Conservation (phyloP, 108 stramenopile genomes). For the Aurantiochytrium sp. region DNA sequence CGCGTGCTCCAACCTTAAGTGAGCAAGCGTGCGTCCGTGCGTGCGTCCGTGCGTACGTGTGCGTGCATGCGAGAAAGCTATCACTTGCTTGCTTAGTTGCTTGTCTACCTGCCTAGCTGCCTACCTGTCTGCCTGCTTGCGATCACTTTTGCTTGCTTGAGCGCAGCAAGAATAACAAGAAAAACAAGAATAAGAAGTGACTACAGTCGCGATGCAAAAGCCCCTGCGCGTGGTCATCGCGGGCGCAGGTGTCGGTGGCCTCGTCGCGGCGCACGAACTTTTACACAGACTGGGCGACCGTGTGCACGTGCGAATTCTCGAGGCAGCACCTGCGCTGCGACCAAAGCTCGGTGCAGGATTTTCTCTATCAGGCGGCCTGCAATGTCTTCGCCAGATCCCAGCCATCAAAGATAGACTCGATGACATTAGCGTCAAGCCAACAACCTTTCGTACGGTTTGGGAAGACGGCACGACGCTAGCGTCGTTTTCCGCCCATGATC, state of each 20-base stretch:
- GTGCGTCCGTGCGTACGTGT: too few relatives aligned
- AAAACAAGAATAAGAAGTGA: background rate
- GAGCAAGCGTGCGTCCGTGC: too few relatives aligned
- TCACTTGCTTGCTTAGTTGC: background rate
- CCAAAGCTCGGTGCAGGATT: slow-evolving; percentile 35
- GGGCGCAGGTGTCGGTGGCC: slow-evolving; percentile 30
- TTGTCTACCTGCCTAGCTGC: background rate
- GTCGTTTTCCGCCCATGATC: slow-evolving; percentile 20
- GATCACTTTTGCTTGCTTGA: background rate
- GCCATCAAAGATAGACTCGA: slow-evolving; percentile 20
- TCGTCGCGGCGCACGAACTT: slow-evolving; percentile 35
- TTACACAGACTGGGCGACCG: slow-evolving; percentile 12
- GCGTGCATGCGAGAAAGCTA: too few relatives aligned
- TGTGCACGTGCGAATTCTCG: background rate
- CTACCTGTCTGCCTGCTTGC: background rate
- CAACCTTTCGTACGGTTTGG: background rate
- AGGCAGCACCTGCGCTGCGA: slow-evolving; percentile 18
- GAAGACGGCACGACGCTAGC: slow-evolving; percentile 25
- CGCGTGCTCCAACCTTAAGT: too few relatives aligned
- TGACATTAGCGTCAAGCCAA: background rate
- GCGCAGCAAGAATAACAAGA: background rate
- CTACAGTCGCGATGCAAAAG: background rate
- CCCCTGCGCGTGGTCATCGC: slow-evolving; percentile 27
- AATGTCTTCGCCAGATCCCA: background rate
- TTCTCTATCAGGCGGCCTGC: slow-evolving; percentile 29